phyloP scores from a whole-genome alignment of 257 asterid genomes.

The Gentiana dahurica region DNA sequence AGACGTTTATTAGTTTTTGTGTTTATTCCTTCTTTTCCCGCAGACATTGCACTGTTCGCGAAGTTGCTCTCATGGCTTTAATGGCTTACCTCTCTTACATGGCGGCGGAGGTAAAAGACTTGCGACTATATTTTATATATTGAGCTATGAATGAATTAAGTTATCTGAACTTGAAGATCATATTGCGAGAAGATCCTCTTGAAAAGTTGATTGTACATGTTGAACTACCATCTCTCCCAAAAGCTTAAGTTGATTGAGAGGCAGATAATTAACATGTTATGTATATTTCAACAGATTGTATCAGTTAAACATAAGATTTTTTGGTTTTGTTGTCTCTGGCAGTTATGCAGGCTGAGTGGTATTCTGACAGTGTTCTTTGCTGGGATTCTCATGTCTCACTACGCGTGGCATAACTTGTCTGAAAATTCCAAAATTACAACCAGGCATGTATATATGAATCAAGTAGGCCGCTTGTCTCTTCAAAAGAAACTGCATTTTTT shows the following conservation, averaged over 20 bases:
- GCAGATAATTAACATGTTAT: no score
- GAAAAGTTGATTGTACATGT: no score
- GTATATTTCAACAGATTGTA: no score
- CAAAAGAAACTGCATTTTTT: background rate
- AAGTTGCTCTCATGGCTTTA: constrained; percentile 74
- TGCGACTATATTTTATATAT: no score
- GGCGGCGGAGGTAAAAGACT: constrained; percentile 76
- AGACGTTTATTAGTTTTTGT: no score
- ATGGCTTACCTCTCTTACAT: constrained; percentile 94
- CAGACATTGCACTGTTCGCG: constrained; percentile 91
- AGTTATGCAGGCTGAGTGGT: constrained; percentile 70
- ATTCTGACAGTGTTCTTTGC: constrained; percentile 84
- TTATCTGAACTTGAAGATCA: no score
- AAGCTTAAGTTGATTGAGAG: no score
- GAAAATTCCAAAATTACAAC: constrained; percentile 82
- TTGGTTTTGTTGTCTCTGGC: constrained; percentile 11
- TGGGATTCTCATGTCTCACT: constrained; percentile 90
- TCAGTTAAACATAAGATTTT: no score
- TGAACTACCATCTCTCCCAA: no score
- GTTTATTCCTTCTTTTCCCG: constrained; percentile 8
- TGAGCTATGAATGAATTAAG: no score
- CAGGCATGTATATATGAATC: constrained; percentile 17
- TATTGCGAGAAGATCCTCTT: no score
- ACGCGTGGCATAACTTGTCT: constrained; percentile 89
- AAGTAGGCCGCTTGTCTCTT: no score